phyloP scores from a whole-genome alignment of 2,329 filamentous ascomycete species.

The Colletotrichum lindemuthianum region DNA sequence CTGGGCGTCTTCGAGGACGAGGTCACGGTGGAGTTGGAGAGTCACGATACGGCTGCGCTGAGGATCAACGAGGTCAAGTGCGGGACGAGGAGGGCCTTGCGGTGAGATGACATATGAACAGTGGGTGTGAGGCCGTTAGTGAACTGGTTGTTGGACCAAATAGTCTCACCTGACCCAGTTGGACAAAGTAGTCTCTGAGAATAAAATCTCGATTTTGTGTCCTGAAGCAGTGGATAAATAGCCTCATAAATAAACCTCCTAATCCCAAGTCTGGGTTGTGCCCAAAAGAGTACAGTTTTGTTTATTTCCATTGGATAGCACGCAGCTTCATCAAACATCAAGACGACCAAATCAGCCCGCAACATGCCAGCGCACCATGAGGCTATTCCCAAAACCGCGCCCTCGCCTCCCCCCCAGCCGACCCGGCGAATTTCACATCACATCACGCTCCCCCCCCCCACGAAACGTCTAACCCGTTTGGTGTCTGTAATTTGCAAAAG shows the following conservation, averaged over 20 bases:
- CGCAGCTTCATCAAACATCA: constrained; percentile 20
- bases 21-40: constrained; percentile 42
- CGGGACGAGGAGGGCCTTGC: constrained; percentile 18
- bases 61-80: constrained; percentile 37
- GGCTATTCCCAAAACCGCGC: constrained; percentile 25
- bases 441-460: constrained; percentile 23
- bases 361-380: constrained; percentile 13
- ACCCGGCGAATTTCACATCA: constrained; percentile 23
- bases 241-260: no score
- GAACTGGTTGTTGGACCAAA: no score
- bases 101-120: no score
- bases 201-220: no score
- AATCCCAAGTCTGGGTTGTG: no score
- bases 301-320: neutral
- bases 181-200: no score
- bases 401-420: constrained; percentile 15
- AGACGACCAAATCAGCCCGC: constrained; percentile 8
- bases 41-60: constrained; percentile 49
- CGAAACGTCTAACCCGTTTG: neutral
- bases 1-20: constrained; percentile 47
- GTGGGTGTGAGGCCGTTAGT: no score
- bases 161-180: no score
- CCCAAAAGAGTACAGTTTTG: neutral
- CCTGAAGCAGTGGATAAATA: no score
- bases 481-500: neutral